Percentiles rank a stretch among this genome's conserved stretches.
phyloP scores from a whole-genome alignment of 2,329 filamentous ascomycete species.

The Dothistroma pini region DNA sequence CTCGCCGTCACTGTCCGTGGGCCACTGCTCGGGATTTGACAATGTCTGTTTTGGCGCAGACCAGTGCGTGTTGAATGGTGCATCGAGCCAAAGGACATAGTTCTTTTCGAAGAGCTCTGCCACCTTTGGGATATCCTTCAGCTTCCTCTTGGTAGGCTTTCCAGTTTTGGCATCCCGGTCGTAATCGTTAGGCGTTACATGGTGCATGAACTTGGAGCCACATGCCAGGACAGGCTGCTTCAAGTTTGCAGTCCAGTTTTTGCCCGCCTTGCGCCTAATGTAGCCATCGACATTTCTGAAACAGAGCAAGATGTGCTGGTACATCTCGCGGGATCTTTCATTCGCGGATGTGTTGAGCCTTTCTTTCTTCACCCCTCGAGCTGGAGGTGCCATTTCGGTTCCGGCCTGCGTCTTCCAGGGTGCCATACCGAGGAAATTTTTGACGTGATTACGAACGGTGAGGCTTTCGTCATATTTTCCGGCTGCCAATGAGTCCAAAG shows the following conservation, averaged over 20 bases:
- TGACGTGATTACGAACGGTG: background rate
- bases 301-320: background rate
- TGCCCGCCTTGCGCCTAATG: background rate
- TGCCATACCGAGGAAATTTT: background rate
- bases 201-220: background rate
- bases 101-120: background rate
- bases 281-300: background rate
- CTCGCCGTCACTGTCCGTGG: background rate
- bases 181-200: background rate
- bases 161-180: background rate
- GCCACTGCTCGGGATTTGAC: background rate
- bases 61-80: background rate
- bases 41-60: background rate
- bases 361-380: background rate
- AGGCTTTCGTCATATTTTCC: background rate
- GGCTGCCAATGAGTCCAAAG: background rate
- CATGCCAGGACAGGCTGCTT: background rate
- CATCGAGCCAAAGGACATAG: background rate
- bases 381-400: background rate
- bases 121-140: background rate
- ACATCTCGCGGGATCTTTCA: background rate
- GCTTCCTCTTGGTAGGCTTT: background rate
- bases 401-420: background rate
- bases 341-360: background rate
- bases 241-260: background rate